These are phyloP conservation scores for Colletotrichum tropicicola DNA, from an alignment of 2,329 filamentous ascomycete genomes.

Conservation along the genomic window DNA sequence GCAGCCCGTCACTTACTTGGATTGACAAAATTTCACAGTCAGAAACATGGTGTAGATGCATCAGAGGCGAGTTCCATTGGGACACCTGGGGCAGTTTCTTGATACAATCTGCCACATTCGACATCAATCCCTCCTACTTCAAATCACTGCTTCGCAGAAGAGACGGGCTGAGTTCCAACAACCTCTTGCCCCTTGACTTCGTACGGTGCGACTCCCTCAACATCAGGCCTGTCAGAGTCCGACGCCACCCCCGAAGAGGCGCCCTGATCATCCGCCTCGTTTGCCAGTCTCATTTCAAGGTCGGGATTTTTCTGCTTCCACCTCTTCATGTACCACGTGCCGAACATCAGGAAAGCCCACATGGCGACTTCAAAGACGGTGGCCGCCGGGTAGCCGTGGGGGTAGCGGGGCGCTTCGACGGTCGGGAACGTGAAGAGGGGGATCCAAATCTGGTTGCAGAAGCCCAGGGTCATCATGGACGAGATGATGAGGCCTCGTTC, in stretches of 20 bases:
- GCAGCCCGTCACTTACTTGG: no score
- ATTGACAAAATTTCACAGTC: no score
- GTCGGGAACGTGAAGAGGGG: constrained; percentile 40
- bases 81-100: no score
- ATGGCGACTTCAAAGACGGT: constrained; percentile 37
- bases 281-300: constrained; percentile 32
- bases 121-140: no score
- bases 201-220: background rate
- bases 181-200: background rate
- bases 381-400: constrained; percentile 37
- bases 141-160: background rate
- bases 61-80: no score
- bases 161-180: background rate
- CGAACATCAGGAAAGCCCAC: constrained; percentile 38
- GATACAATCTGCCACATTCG: no score
- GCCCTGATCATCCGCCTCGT: background rate
- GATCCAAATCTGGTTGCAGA: constrained; percentile 39
- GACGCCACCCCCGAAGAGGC: background rate
- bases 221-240: constrained; percentile 14
- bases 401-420: constrained; percentile 37
- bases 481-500: constrained; percentile 42
- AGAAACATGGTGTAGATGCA: no score
- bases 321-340: constrained; percentile 37
- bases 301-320: constrained; percentile 36
- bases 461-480: constrained; percentile 46